Evolutionary conservation across 1,139 yeast genomes (phyloP), one percentile per base, ranked within the genome.

Genomic region (Candida neerlandica): DNA sequence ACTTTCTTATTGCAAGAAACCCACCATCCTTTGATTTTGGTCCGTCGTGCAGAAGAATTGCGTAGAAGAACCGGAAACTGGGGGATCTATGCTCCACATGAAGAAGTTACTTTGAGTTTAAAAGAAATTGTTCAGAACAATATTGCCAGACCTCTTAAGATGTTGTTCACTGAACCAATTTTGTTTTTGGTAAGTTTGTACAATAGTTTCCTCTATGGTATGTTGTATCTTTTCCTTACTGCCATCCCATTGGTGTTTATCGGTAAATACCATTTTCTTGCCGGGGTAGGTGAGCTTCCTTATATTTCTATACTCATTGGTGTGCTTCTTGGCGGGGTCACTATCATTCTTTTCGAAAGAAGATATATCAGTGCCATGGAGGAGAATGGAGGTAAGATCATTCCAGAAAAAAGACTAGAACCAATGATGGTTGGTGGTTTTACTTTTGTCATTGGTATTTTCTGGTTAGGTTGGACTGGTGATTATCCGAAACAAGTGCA

Each of bases 381-480:
- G 15, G 69, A 61, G 2, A 81, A 82, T 59, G 80, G 77, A 40
- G 86, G 85, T 45, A 78, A 76, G 55, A 85, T 86, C 14, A 77
- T 84, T 10, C 96, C 97, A 1, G 97, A 90, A 65, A 86, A 83
- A 39, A 82, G 96, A 69, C 71, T 91, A 54, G 83, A 84, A 9
- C 84, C 92, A 18, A 82, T 87, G 86, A 79, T 88, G 70, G 64
- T 78, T 45, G 92, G 96, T 29, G 83, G 85, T 30, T 56, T 87
- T 51, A 64, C 78, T 12, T 89, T 89, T 73, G 85, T 95, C 33
- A 73, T 82, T 55, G 96, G 96, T 46, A 73, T 90, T 52, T 77
- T 90, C 59, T 89, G 96, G 96, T 76, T 89, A 62, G 83, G 89
- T 47, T 89, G 96, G 96, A 73, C 90, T 2, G 96, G 96, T 60